Evolutionary conservation across 257 asterid genomes (phyloP).

Genomic region (Penstemon eatonii): DNA sequence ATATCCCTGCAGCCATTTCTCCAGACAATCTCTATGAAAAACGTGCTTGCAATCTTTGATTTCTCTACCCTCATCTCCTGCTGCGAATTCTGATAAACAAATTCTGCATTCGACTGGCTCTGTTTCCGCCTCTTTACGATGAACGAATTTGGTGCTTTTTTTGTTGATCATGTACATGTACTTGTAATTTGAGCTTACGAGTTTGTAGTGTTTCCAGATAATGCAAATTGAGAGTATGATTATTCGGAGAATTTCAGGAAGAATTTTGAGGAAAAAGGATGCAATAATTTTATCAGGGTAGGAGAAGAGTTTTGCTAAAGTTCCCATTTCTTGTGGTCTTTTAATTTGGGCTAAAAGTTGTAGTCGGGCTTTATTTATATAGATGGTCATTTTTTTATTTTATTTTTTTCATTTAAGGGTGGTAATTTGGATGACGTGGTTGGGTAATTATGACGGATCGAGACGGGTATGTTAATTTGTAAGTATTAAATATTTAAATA

Average conservation of each 20-base stretch:
- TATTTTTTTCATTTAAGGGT: too few species aligned
- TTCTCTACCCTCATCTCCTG: constrained; percentile 45
- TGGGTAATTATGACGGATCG: too few species aligned
- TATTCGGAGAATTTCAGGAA: constrained; percentile 47
- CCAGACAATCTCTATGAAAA: constrained; percentile 51
- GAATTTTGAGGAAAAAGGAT: constrained; percentile 26
- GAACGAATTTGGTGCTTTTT: constrained; percentile 40
- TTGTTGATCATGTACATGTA: constrained; percentile 40
- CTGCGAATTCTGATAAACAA: constrained; percentile 45
- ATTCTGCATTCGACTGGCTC: constrained; percentile 45
- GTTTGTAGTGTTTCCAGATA: constrained; percentile 24
- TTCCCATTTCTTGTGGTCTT: constrained; percentile 26
- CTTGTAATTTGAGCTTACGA: constrained; percentile 18
- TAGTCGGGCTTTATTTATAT: neutral
- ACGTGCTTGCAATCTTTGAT: constrained; percentile 42
- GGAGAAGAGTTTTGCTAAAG: constrained; percentile 39
- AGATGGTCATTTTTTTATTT: too few species aligned
- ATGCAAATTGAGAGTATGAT: constrained; percentile 29
- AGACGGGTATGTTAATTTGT: too few species aligned
- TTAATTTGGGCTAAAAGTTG: neutral
- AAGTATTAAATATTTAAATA: too few species aligned
- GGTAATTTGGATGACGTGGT: too few species aligned
- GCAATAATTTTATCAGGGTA: constrained; percentile 28
- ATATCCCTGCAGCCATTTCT: constrained; percentile 44
- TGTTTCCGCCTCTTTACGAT: constrained; percentile 2